Evolutionary conservation across 2,329 filamentous ascomycete species (phyloP), one percentile per base, ranked within the genome.

Genomic region (Monosporascus sp.): DNA sequence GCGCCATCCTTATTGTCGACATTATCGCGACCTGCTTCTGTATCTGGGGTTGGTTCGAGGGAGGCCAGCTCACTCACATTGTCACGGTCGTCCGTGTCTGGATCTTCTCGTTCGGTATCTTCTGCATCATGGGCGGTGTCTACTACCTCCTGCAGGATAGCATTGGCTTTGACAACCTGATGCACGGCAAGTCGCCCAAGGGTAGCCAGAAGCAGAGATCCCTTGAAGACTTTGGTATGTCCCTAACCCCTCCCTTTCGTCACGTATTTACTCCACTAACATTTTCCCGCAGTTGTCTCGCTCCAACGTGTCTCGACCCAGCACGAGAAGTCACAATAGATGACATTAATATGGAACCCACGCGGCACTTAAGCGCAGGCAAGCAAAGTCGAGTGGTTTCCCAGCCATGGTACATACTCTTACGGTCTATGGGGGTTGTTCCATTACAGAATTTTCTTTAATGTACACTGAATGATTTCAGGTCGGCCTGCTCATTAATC

Each of bases 31-130:
- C 90, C 39, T 80, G 90, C 70, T 95, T 96, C 82, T 87, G 83
- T 70, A 75, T 93, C 68, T 95, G 90, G 70, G 90, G 90, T 70
- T 93, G 83, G 81, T 94, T 95, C 74, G 80, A 87, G 59, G 73
- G 76, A 59, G 77, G 81, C 48, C 73, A 83, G 59, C 63, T 65
- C 48, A 93, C 89, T 56, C 87, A 82, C 65, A 90, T 93, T 58
- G 88, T 95, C 59, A 85, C 89, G 47, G 87, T 96, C 51, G 85
- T 95, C 67, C 88, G 90, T 80, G 82, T 95, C 69, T 96, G 90
- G 89, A 84, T 94, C 65, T 94, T 92, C 79, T 92, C 90, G 17
- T 90, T 95, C 69, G 91, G 90, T 70, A 80, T 95, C 66, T 94
- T 95, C 79, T 90, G 86, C 69, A 81, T 91, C 67, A 84, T 93